Evolutionary conservation across 768 basidiomycete species (phyloP).

Genomic region (Leccinum subtestaceum): DNA sequence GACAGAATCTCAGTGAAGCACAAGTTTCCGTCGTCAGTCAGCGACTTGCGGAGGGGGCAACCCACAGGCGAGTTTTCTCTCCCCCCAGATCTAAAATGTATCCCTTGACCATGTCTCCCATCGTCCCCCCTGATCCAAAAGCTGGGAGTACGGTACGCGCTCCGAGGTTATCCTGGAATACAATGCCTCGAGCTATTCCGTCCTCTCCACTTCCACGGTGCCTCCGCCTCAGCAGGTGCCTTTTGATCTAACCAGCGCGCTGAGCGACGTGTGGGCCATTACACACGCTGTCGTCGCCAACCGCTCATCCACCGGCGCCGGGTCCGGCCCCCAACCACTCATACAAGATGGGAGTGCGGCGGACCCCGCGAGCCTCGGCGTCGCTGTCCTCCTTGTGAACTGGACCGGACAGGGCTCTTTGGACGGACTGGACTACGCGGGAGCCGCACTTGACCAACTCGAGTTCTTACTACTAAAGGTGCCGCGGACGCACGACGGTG

Average conservation of each 20-base stretch:
- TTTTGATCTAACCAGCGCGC: conserved; percentile 24
- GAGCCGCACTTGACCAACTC: conserved; percentile 65
- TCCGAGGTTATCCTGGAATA: conserved; percentile 51
- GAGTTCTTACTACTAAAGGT: conserved; percentile 55
- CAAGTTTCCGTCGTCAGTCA: conserved; percentile 37
- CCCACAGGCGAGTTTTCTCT: conserved; percentile 35
- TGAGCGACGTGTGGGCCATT: conserved; percentile 58
- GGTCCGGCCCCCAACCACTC: conserved; percentile 55
- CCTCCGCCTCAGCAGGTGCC: conserved; percentile 28
- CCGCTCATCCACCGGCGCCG: conserved; percentile 44
- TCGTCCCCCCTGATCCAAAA: conserved; percentile 15
- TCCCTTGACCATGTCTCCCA: not conserved
- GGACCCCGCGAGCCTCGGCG: conserved; percentile 79
- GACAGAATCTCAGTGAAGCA: conserved; percentile 35
- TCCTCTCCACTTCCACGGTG: conserved; percentile 32
- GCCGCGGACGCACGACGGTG: conserved; percentile 69
- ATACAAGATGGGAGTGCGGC: conserved; percentile 58
- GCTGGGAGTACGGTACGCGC: conserved; percentile 55
- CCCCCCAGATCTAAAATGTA: not conserved
- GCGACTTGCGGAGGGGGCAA: conserved; percentile 40
- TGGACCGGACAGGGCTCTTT: conserved; percentile 40
- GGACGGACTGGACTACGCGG: conserved; percentile 53
- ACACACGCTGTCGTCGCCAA: conserved; percentile 47
- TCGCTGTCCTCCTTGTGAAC: conserved; percentile 63
- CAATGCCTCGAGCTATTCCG: conserved; percentile 45